These are phyloP conservation scores for Nemania abortiva DNA, from an alignment of 2,329 filamentous ascomycete species.

Conservation along the genomic window DNA sequence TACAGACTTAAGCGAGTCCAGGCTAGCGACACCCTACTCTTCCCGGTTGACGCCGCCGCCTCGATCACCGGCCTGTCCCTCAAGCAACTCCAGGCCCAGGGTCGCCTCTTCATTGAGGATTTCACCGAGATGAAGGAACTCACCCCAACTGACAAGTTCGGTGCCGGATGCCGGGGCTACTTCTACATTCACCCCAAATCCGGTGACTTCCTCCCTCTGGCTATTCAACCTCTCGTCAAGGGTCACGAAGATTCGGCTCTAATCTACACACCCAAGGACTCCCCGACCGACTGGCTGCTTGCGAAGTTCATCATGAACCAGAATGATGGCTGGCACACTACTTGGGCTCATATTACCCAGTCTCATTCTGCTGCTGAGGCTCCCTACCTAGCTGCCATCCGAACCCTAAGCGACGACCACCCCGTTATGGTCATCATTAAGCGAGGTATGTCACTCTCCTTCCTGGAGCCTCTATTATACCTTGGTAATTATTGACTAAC, in stretches of 20 bases:
- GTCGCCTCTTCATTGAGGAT: slow-evolving; percentile 59
- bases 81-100: slow-evolving; percentile 50
- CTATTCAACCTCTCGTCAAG: slow-evolving; percentile 59
- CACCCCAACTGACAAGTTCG: slow-evolving; percentile 48
- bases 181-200: slow-evolving; percentile 59
- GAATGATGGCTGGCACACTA: slow-evolving; percentile 61
- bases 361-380: slow-evolving; percentile 60
- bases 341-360: slow-evolving; percentile 59
- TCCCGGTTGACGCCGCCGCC: slow-evolving; percentile 52
- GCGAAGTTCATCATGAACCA: slow-evolving; percentile 64
- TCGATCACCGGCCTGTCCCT: slow-evolving; percentile 52
- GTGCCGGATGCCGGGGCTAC: slow-evolving; percentile 59
- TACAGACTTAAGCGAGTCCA: slow-evolving; percentile 54
- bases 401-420: slow-evolving; percentile 60
- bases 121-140: slow-evolving; percentile 54
- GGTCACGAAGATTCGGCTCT: slow-evolving; percentile 52
- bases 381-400: slow-evolving; percentile 58
- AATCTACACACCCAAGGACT: slow-evolving; percentile 61
- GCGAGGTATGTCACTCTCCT: slow-evolving; percentile 47
- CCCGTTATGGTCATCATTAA: slow-evolving; percentile 57
- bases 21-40: slow-evolving; percentile 53
- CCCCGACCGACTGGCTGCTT: slow-evolving; percentile 61
- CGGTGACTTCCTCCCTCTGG: slow-evolving; percentile 61
- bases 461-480: neutral
- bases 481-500: slow-evolving; percentile 14